Evolutionary conservation across 805 yeast genomes (phyloP), one percentile per base, ranked within the genome.

Genomic region (Lipomyces sp.): DNA sequence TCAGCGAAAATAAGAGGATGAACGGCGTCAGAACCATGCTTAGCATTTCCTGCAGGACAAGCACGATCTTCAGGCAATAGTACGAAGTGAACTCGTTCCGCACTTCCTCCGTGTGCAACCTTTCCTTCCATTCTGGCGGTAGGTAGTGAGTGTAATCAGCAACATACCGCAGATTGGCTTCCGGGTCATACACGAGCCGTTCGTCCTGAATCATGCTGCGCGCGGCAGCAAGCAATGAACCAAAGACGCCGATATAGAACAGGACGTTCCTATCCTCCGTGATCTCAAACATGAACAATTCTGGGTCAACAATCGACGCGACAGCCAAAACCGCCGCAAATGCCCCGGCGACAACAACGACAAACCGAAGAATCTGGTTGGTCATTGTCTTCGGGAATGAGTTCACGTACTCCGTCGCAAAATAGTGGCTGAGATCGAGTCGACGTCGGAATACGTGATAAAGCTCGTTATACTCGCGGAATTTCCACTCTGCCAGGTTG

Each of bases 401-500:
- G 58, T 88, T 81, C 47, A 93, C 80, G 64, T 93, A 93, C 18
- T 82, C 78, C 38, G 85, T 78, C 0, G 98, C 96, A 4, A 89
- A 82, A 14, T 80, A 85, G 28, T 81, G 77, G 45, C 96, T 86
- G 53, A 86, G 69, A 41, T 82, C 86, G 36, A 93, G 69, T 43
- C 99, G 74, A 60, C 83, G 81, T 49, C 81, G 81, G 68, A 93
- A 93, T 24, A 91, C 75, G 67, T 93, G 98, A 39, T 87, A 87
- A 7, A 93, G 74, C 65, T 93, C 99, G 67, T 93, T 93, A 65
- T 85, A 87, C 63, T 93, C 99, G 49, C 99, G 74, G 62, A 93
- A 77, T 65, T 84, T 87, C 98, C 98, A 93, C 62, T 86, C 90
- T 0, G 98, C 97, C 68, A 79, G 80, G 0, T 97, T 96, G 0